Percentiles rank a stretch among this genome's conserved stretches.
Conservation (phyloP, 225 moss, liverwort and hornwort genomes). For the Asterella californica region DNA sequence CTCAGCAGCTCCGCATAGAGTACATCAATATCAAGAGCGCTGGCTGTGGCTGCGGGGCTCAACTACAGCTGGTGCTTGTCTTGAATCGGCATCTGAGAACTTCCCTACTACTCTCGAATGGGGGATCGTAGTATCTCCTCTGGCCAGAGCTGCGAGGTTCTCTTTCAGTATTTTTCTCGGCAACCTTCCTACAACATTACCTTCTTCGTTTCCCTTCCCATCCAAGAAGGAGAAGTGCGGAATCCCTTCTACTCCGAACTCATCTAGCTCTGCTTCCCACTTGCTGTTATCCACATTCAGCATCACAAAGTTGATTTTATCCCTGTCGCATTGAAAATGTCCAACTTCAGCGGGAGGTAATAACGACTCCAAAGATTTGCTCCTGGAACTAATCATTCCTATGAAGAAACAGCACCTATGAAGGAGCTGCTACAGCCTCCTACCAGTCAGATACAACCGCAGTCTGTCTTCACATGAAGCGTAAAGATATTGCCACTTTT, state of each 20-base stretch:
- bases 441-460: background rate
- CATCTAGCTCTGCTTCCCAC: slow-evolving; percentile 91
- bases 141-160: slow-evolving; percentile 79
- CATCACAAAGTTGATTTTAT: slow-evolving; percentile 96
- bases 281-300: slow-evolving; percentile 95
- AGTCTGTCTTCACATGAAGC: background rate
- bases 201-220: slow-evolving; percentile 84
- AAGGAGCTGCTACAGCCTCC: background rate
- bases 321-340: slow-evolving; percentile 38
- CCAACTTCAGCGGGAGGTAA: background rate
- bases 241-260: slow-evolving; percentile 98
- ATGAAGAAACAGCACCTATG: background rate
- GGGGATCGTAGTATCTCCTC: slow-evolving; percentile 72
- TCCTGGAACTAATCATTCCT: background rate
- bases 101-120: slow-evolving; percentile 80
- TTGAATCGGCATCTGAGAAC: slow-evolving; percentile 70
- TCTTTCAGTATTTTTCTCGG: slow-evolving; percentile 72
- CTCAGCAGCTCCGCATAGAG: background rate
- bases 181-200: slow-evolving; percentile 83
- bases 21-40: slow-evolving; percentile 28
- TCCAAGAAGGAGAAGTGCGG: slow-evolving; percentile 95
- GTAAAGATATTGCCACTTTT: background rate
- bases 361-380: background rate
- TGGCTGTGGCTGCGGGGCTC: slow-evolving; percentile 73
- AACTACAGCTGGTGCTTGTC: slow-evolving; percentile 73